These are phyloP conservation scores for Paspalum vaginatum DNA, from an alignment of 176 grass and related monocot genomes.

Conservation along the genomic window DNA sequence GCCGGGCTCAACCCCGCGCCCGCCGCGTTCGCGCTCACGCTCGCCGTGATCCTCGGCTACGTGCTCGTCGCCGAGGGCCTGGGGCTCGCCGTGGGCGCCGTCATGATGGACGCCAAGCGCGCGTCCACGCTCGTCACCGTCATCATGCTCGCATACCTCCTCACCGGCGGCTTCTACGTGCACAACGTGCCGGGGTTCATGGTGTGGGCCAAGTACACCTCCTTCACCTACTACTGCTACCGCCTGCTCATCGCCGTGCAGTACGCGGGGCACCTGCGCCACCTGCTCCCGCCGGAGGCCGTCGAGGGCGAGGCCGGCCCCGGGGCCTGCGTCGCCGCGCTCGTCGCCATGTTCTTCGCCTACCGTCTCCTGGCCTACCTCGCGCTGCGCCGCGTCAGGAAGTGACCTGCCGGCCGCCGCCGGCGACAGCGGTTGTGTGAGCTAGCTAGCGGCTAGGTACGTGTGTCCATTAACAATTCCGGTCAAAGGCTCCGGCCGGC, in stretches of 20 bases:
- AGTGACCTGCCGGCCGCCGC: constrained; percentile 17
- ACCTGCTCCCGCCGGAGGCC: constrained; percentile 23
- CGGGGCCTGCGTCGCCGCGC: constrained; percentile 34
- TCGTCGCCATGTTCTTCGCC: constrained; percentile 75
- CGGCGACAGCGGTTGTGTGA: background rate
- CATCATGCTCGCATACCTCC: constrained; percentile 88
- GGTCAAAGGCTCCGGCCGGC: too few species aligned
- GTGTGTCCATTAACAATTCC: constrained; percentile 14
- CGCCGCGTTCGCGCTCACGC: constrained; percentile 66
- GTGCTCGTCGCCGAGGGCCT: constrained; percentile 85
- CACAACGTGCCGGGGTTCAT: constrained; percentile 73
- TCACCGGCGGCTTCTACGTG: constrained; percentile 93
- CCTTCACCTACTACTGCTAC: constrained; percentile 96
- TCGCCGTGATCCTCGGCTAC: constrained; percentile 65
- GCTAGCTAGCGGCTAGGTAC: constrained; percentile 27
- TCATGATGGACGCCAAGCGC: constrained; percentile 91
- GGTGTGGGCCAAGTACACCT: constrained; percentile 89
- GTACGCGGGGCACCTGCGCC: constrained; percentile 41
- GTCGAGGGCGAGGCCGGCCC: constrained; percentile 36
- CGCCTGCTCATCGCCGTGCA: constrained; percentile 79
- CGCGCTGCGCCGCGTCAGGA: constrained; percentile 60
- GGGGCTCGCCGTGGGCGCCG: constrained; percentile 72
- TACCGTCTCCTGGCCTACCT: constrained; percentile 82
- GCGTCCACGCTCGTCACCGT: constrained; percentile 78
- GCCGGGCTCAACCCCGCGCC: constrained; percentile 67